Evolutionary conservation across 2,329 filamentous ascomycete genomes (phyloP).

Genomic region (Rachicladosporium sp.): DNA sequence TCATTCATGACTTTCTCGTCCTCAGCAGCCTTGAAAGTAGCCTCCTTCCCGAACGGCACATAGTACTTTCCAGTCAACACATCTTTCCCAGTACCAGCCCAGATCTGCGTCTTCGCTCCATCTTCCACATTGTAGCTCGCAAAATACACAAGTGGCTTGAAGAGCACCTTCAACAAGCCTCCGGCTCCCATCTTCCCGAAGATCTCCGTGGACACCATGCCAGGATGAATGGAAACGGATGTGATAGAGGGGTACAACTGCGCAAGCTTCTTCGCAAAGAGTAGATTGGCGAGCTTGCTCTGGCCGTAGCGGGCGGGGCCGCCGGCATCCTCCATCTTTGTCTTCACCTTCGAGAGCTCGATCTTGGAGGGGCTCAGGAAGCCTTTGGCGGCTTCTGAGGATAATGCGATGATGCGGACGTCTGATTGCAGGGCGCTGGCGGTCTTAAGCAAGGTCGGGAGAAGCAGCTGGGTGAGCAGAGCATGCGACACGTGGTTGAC

Average conservation of each 20-base stretch:
- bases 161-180: conserved; percentile 13
- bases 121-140: conserved; percentile 9
- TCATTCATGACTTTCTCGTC: conserved; percentile 20
- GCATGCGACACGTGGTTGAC: conserved; percentile 21
- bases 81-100: conserved; percentile 26
- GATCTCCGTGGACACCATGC: conserved; percentile 36
- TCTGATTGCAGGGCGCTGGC: conserved; percentile 27
- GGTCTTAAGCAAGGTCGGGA: conserved; percentile 27
- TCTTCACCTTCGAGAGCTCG: conserved; percentile 29
- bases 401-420: conserved; percentile 34
- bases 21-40: not conserved
- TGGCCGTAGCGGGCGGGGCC: conserved; percentile 34
- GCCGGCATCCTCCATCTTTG: conserved; percentile 18
- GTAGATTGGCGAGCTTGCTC: conserved; percentile 39
- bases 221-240: conserved; percentile 35
- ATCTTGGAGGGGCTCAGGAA: conserved; percentile 7
- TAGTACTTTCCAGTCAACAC: conserved; percentile 33
- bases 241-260: conserved; percentile 34
- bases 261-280: conserved; percentile 33
- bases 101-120: conserved; percentile 32
- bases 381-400: conserved; percentile 19
- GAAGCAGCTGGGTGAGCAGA: conserved; percentile 13
- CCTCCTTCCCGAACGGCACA: conserved; percentile 24
- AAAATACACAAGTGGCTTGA: conserved; percentile 10
- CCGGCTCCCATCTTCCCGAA: conserved; percentile 12